Evolutionary conservation across 2,329 filamentous ascomycete genomes (phyloP).

Genomic region (Cladosporium austrohemisphaericum): DNA sequence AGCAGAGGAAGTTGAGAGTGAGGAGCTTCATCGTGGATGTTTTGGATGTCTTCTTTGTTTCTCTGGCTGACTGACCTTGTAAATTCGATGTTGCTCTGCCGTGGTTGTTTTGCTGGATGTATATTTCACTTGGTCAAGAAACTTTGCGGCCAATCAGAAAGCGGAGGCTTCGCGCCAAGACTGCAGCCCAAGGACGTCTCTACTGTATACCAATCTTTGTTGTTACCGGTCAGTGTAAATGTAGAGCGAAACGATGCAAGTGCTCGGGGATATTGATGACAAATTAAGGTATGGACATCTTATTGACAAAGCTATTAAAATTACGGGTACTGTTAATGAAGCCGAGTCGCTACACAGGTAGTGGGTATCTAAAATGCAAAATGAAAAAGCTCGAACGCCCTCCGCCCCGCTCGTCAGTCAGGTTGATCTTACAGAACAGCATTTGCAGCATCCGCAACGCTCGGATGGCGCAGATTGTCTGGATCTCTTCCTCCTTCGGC

Average conservation of each 20-base stretch:
- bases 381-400: constrained; percentile 2
- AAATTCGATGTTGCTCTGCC: background rate
- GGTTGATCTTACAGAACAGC: no score
- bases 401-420: background rate
- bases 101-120: background rate
- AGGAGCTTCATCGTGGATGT: constrained; percentile 74
- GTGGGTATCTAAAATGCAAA: constrained; percentile 9
- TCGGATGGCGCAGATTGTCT: no score
- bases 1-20: constrained; percentile 93
- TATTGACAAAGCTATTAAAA: background rate
- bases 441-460: no score
- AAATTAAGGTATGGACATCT: no score
- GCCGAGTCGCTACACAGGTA: background rate
- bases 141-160: constrained; percentile 12
- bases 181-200: background rate
- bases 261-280: no score
- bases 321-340: background rate
- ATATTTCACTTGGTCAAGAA: constrained; percentile 1
- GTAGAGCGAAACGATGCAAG: no score
- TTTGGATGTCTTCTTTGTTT: background rate
- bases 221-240: no score
- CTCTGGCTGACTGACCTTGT: background rate
- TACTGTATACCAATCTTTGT: background rate
- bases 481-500: constrained; percentile 10
- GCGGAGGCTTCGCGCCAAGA: background rate